phyloP scores from a whole-genome alignment of 805 yeast species.

The Hanseniaspora thailandica region DNA sequence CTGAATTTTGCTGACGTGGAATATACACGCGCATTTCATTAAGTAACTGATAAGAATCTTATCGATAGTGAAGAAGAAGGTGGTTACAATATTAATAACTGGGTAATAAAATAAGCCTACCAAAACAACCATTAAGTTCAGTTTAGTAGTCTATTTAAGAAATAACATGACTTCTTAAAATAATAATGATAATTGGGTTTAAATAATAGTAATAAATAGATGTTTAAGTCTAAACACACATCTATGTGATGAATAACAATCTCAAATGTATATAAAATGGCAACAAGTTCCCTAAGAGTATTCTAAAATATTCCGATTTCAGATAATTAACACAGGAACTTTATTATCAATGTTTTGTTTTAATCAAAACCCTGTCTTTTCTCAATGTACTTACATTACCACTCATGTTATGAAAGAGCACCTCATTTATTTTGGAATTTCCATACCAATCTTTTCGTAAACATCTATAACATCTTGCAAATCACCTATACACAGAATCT shows the following conservation, averaged over 20 bases:
- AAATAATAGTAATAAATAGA: too few species aligned
- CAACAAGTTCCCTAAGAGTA: background rate
- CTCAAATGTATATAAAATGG: too few species aligned
- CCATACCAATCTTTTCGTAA: conserved; percentile 29
- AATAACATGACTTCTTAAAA: too few species aligned
- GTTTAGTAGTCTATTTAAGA: too few species aligned
- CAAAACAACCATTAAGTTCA: too few species aligned
- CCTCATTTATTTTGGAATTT: conserved; percentile 24
- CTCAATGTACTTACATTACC: too few species aligned
- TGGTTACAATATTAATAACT: too few species aligned
- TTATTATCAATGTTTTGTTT: background rate
- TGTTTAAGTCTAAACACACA: too few species aligned
- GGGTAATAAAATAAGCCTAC: too few species aligned
- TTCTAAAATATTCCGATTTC: background rate
- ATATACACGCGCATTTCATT: background rate
- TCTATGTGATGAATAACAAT: too few species aligned
- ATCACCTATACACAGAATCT: conserved; percentile 86
- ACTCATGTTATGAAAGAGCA: background rate
- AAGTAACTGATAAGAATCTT: background rate
- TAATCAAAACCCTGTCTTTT: background rate
- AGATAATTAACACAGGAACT: background rate
- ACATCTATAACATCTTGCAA: conserved; percentile 37
- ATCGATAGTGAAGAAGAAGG: too few species aligned
- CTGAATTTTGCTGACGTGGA: background rate
- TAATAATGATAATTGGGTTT: too few species aligned